Base-by-base conservation (phyloP, 2,329 filamentous ascomycete genomes). In the Sporothrix humicola region DNA sequence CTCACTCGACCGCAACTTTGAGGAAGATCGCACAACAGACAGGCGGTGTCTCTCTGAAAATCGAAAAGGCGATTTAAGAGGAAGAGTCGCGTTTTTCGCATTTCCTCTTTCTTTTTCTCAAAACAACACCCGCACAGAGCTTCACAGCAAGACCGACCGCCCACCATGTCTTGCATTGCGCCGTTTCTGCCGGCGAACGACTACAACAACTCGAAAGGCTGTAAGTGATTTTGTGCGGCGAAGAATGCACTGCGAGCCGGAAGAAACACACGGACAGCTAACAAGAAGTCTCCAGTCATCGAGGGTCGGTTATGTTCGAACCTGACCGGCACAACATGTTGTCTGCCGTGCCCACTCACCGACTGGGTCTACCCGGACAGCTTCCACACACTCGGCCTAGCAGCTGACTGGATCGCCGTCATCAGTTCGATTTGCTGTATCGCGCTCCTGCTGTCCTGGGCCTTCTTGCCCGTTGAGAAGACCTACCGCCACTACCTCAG, bases 401-500 rank as follows among this genome's bases (percentile, higher is more conserved):
- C 89, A 15, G 90, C 93, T n/a, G 93, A 94, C 81, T 97, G 93
- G 90, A 85, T 98, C 73, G 94, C 93, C 76, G 90, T 97, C 17
- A 89, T 87, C 10, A 90, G 93, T 72, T 87, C 94, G 58, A 82
- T 91, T 66, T 90, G 92, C 77, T 92, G 92, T 75, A 79, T 90
- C 17, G 95, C 96, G 79, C 85, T 98, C 73, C 84, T 98, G 17
- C 70, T 93, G 6, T 97, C 94, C 6, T 98, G 94, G 86, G 84
- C 89, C 3, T 86, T 92, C 15, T 85, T 99, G 26, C 95, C 96
- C 0, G 89, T 93, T 31, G 94, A 97, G 78, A 95, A 93, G 84
- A 98, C 96, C 7, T 90, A 94, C 79, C 90, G 95, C 71, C 96
- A 99, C 81, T 98, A 98, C 79, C 85, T 99, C 52, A 98, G 93